Base-by-base conservation (phyloP, 306 rosid genomes). In the Medicago arabica region DNA sequence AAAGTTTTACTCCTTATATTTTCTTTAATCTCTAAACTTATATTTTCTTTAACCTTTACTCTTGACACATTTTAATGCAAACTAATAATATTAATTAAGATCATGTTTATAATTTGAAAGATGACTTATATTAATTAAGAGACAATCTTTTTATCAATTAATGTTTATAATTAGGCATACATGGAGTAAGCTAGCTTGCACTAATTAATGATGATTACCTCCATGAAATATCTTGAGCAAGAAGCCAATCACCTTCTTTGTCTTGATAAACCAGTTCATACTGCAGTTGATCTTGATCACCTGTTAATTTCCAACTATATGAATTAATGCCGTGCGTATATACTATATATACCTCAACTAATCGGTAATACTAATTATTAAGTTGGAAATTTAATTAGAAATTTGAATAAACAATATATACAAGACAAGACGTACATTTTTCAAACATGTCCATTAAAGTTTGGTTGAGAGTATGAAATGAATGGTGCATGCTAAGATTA, bases 231-330 rank as follows among this genome's bases (percentile, higher is more conserved):
- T 90, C 91, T 67, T 87, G 73, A 31, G 96, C 95, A 71, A 87
- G 87, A 17, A 92, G 82, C 98, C 98, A 92, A 40, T 92, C 97
- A 55, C 98, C 98, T 9, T 87, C 89, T 12, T 43, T 66, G 81
- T 92, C 91, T 78, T 87, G 97, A 84, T 85, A 95, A 49, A 88
- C 75, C 46, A 95, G 88, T 44, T 74, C 67, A 51, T 86, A 84
- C 19, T n/a, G 71, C 39, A 75, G 82, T 23, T 23, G 28, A 23
- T 23, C 28, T 58, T 84, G 38, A 71, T 86, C 41, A 71, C 67
- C 91, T 83, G 88, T 13, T 21, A 17, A 54, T 46, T 46, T 46
- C 51, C n/a, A 46, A 46, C 14, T 15, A 13, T 16, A 13, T 46
- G 7, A 12, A 46, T 46, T 8, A 17, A 53, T 2, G 3, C 17